These are phyloP conservation scores for Cubamyces lactineus DNA, from an alignment of 768 basidiomycete species.

Conservation along the genomic window DNA sequence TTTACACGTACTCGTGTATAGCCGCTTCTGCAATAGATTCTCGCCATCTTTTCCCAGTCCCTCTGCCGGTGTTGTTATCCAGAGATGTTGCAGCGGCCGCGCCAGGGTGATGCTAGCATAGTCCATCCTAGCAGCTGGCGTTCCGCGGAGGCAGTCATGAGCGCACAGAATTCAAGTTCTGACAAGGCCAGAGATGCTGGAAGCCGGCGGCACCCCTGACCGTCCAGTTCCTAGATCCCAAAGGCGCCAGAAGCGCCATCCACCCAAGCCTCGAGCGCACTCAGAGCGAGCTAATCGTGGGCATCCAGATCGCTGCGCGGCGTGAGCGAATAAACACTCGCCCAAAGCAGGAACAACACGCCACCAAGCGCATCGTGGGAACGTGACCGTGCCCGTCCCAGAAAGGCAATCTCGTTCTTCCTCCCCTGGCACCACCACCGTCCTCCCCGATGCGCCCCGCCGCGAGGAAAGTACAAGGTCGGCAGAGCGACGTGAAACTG, in stretches of 20 bases:
- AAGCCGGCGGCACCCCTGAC: neutral
- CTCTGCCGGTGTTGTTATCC: too few relatives aligned
- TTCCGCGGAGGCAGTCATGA: too few relatives aligned
- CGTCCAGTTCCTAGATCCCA: neutral
- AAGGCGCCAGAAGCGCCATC: neutral
- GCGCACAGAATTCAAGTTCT: neutral
- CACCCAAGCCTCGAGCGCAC: neutral
- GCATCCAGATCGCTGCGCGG: neutral
- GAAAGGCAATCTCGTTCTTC: slow-evolving; percentile 11
- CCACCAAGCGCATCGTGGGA: slow-evolving; percentile 3
- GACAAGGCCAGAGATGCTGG: neutral
- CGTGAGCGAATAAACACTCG: slow-evolving; percentile 9
- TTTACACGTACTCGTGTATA: slow-evolving; percentile 1
- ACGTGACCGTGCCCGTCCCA: neutral
- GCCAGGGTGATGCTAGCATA: neutral
- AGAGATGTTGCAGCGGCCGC: too few relatives aligned
- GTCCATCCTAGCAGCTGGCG: neutral
- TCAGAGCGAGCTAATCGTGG: slow-evolving; percentile 8
- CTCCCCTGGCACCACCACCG: neutral
- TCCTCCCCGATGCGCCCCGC: neutral
- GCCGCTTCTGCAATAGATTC: neutral
- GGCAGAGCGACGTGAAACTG: neutral
- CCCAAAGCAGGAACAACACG: slow-evolving; percentile 13
- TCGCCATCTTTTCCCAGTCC: too few relatives aligned
- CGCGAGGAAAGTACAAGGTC: slow-evolving; percentile 6